These are phyloP conservation scores for Monosporascus sp. DNA, from an alignment of 2,329 filamentous ascomycete genomes.

Conservation along the genomic window DNA sequence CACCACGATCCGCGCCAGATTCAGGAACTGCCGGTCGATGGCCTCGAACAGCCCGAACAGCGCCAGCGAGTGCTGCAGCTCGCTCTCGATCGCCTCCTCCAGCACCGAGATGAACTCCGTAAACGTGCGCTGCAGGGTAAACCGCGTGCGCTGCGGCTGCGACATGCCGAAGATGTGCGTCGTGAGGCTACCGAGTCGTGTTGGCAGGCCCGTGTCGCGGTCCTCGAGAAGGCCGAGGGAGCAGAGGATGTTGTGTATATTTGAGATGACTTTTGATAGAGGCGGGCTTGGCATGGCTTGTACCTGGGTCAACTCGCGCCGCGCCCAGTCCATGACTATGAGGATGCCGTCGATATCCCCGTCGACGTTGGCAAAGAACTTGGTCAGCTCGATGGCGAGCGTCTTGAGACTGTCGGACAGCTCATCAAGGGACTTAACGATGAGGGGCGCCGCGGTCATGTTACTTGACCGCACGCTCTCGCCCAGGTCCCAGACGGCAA, in stretches of 20 bases:
- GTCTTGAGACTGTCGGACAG: constrained; percentile 81
- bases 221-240: constrained; percentile 57
- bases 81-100: constrained; percentile 81
- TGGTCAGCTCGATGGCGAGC: constrained; percentile 77
- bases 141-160: constrained; percentile 71
- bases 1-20: constrained; percentile 77
- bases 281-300: constrained; percentile 56
- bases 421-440: constrained; percentile 79
- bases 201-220: constrained; percentile 50
- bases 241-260: constrained; percentile 73
- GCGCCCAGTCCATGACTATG: constrained; percentile 94
- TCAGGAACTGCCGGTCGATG: constrained; percentile 86
- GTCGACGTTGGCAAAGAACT: constrained; percentile 90
- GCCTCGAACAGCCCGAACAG: constrained; percentile 88
- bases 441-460: constrained; percentile 83
- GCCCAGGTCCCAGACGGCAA: constrained; percentile 90
- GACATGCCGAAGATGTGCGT: constrained; percentile 75
- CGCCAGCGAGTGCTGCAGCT: constrained; percentile 72
- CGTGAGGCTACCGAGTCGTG: constrained; percentile 61
- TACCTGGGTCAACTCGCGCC: constrained; percentile 72
- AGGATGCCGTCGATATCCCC: constrained; percentile 89
- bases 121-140: constrained; percentile 80
- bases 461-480: constrained; percentile 86
- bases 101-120: constrained; percentile 81
- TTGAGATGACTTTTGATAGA: constrained; percentile 70